Evolutionary conservation across 108 stramenopile species (phyloP).

Genomic region (Aurantiochytrium sp.): DNA sequence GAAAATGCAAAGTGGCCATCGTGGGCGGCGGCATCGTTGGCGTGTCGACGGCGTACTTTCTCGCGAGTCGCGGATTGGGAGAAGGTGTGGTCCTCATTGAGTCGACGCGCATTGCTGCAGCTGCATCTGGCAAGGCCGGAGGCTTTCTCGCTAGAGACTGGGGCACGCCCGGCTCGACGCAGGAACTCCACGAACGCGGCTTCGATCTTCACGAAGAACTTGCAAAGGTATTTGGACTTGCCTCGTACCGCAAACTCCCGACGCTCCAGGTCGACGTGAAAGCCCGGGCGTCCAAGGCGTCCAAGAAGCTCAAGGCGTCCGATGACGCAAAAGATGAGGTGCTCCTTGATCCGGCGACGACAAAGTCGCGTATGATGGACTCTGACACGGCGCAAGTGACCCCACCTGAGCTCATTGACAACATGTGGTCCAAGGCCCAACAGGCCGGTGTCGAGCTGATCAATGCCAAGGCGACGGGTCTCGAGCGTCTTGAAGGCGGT

Average conservation of each 20-base stretch:
- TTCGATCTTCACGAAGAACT: conserved; percentile 74
- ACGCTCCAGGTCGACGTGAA: conserved; percentile 44
- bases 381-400: conserved; percentile 65
- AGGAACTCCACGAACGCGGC: conserved; percentile 45
- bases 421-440: conserved; percentile 37
- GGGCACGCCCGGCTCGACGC: conserved; percentile 48
- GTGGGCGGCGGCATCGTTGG: conserved; percentile 79
- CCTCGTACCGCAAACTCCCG: conserved; percentile 53
- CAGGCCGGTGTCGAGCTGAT: conserved; percentile 39
- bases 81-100: conserved; percentile 58
- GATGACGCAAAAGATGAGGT: conserved; percentile 46
- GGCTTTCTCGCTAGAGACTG: conserved; percentile 79
- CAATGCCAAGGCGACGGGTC: conserved; percentile 22
- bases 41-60: conserved; percentile 58
- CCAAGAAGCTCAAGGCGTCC: conserved; percentile 41
- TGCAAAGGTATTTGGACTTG: conserved; percentile 48
- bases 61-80: conserved; percentile 34
- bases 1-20: conserved; percentile 39
- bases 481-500: background rate
- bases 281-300: conserved; percentile 15
- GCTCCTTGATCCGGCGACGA: conserved; percentile 27
- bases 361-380: background rate
- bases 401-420: conserved; percentile 50
- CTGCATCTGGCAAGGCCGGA: conserved; percentile 79
- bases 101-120: conserved; percentile 56